Percentiles rank a stretch among this genome's conserved stretches.
Conservation (phyloP, 2,329 filamentous ascomycete genomes). For the Phoma sp. region DNA sequence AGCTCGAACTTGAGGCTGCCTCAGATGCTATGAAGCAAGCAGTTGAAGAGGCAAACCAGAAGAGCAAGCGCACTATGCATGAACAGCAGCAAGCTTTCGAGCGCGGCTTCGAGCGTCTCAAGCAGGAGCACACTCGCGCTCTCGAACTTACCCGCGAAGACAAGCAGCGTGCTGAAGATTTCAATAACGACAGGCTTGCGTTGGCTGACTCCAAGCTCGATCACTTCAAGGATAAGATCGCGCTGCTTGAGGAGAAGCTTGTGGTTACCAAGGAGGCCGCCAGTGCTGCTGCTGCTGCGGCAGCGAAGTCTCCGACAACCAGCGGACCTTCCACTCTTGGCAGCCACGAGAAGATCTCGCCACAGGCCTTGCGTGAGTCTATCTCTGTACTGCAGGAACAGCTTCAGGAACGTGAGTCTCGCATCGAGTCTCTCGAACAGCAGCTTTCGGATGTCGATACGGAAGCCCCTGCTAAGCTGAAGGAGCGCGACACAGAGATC, state of each 20-base stretch:
- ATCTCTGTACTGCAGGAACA: slow-evolving; percentile 97
- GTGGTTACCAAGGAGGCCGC: slow-evolving; percentile 89
- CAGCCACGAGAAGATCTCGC: slow-evolving; percentile 85
- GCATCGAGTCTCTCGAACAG: slow-evolving; percentile 85
- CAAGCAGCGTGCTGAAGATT: slow-evolving; percentile 77
- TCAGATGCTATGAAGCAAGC: slow-evolving; percentile 70
- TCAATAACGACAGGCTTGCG: slow-evolving; percentile 79
- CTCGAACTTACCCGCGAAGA: slow-evolving; percentile 79
- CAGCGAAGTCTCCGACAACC: slow-evolving; percentile 55
- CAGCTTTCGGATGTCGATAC: slow-evolving; percentile 72
- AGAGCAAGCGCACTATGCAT: slow-evolving; percentile 60
- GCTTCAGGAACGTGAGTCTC: slow-evolving; percentile 88
- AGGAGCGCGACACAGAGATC: slow-evolving; percentile 93
- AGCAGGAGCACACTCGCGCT: slow-evolving; percentile 64
- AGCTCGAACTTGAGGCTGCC: slow-evolving; percentile 83
- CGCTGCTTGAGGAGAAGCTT: slow-evolving; percentile 86
- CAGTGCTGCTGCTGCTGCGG: slow-evolving; percentile 78
- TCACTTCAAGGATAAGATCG: slow-evolving; percentile 83
- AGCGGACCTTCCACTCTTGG: slow-evolving; percentile 40
- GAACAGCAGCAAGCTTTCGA: slow-evolving; percentile 55
- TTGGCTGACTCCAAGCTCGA: slow-evolving; percentile 84
- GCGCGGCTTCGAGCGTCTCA: slow-evolving; percentile 52
- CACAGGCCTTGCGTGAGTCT: slow-evolving; percentile 91
- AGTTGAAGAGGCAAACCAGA: slow-evolving; percentile 60
- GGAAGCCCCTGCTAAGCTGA: slow-evolving; percentile 80